Base-by-base conservation (phyloP, 495 filamentous ascomycete genomes). In the Apiosordaria backusii region DNA sequence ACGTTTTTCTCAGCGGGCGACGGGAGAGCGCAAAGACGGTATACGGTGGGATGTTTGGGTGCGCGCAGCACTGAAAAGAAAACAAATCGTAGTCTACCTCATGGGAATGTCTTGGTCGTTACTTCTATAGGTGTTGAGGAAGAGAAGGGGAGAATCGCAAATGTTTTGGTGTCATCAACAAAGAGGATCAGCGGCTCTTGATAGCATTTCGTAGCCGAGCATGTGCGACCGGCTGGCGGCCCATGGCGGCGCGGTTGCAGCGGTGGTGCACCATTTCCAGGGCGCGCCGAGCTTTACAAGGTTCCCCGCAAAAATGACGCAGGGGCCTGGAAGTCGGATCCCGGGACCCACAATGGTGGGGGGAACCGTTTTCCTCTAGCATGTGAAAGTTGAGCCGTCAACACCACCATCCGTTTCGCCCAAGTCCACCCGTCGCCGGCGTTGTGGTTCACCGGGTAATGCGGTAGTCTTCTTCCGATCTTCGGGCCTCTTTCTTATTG, bases 301-400 rank as follows among this genome's bases (percentile, higher is more conserved):
- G 63, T 22, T 61, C 63, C 59, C 63, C 62, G 60, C 60, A 57
- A 65, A 1, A 53, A 63, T 68, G 63, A 63, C 63, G 55, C 67
- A 64, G 54, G 50, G 67, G 50, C 22, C 40, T 25, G 35, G 60
- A 55, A 19, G 18, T 23, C 23, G 21, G 19, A 24, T 57, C 53
- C 53, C 19, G 26, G 55, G 18, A n/a, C 9, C 10, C 35, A 16
- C 21, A 13, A 62, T 35, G 50, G 24, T 45, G 35, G 35, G 35
- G 35, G 35, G 16, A 45, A 7, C 35, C 9, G 10, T 45, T 45
- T 45, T 15, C 35, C 16, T 0, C n/a, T 59, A 1, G 29, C 63
- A 65, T 65, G 63, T 65, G 63, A 65, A 65, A 65, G 55, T 45
- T 45, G 35, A 45, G 35, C 35, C 35, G 35, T 45, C 35, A 9